A percentile compares a stretch with the other conserved stretches of the same genome.
phyloP scores from a whole-genome alignment of 306 rosid genomes.

The Fagus crenata region DNA sequence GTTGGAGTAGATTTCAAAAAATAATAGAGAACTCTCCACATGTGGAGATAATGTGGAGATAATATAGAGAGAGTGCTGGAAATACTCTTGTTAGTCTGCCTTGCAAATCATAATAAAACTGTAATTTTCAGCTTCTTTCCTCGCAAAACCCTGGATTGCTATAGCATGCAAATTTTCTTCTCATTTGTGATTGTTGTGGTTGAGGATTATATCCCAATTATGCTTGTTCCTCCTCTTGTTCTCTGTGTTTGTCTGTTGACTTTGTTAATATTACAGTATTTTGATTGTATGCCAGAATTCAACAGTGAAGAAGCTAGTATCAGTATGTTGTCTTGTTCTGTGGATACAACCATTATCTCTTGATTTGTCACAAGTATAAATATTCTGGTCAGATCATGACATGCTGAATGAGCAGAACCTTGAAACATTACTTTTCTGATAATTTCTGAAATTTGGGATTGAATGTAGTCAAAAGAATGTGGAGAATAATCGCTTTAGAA shows the following conservation, averaged over 20 bases:
- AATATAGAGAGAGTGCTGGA: no score
- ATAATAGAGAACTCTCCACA: no score
- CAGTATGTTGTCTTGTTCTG: background rate
- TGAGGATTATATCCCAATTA: background rate
- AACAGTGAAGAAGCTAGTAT: background rate
- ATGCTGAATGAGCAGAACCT: background rate
- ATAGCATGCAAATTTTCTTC: background rate
- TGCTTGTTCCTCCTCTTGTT: background rate
- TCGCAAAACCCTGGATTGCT: background rate
- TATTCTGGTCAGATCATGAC: constrained; percentile 2
- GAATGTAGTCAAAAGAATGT: no score
- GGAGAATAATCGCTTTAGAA: no score
- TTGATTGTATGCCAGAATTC: background rate
- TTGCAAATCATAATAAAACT: background rate
- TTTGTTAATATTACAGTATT: background rate
- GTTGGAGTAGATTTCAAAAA: no score
- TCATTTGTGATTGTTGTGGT: background rate
- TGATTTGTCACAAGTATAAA: background rate
- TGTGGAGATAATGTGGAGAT: no score
- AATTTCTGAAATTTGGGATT: background rate
- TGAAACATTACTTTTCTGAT: background rate
- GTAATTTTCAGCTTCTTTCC: background rate
- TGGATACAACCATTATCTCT: background rate
- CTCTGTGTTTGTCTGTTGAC: background rate
- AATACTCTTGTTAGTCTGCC: no score